Evolutionary conservation across 257 asterid species (phyloP), one percentile per base, ranked within the genome.

Genomic region (Perilla frutescens): DNA sequence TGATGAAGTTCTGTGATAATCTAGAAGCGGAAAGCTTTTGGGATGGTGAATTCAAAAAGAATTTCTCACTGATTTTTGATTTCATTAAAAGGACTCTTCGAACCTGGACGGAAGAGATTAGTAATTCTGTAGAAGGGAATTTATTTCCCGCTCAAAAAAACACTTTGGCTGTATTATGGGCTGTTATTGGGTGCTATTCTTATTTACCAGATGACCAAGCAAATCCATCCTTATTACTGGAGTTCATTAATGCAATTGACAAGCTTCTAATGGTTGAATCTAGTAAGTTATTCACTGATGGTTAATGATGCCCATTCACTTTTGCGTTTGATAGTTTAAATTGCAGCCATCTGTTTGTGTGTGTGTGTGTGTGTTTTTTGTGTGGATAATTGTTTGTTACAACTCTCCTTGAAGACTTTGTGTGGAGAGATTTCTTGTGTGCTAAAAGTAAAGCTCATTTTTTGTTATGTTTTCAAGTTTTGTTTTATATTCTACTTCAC

Each of bases 101-200:
- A 13, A 6, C 62, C 63, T 90, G 95, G 97, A 81, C 80, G 47
- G 80, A 57, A 62, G 65, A 69, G 74, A 83, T 90, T 74, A 74
- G 51, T 39, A 84, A 81, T 77, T 80, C 74, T 59, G 67, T 65
- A 50, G 68, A 76, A 47, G 83, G 84, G 72, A 77, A 74, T 64
- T 45, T 69, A 44, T 62, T 71, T 53, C 68, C 83, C 14, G 59
- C 66, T 78, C 80, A 82, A 70, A 86, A 81, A 77, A 79, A 81
- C 74, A 79, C 62, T 47, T 76, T 88, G 86, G 91, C 96, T 62
- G 80, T 84, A 50, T 81, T 91, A 37, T 95, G 98, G 98, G 99
- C 93, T 70, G 86, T 89, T 75, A 64, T 87, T 77, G 61, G 75
- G 51, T 92, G 97, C 85, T 90, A 86, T 83, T 81, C 96, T 68